Percentiles rank a stretch among this genome's conserved stretches.
These are phyloP conservation scores for Metarhizium humberi DNA, from an alignment of 2,329 filamentous ascomycete species.

Conservation along the genomic window DNA sequence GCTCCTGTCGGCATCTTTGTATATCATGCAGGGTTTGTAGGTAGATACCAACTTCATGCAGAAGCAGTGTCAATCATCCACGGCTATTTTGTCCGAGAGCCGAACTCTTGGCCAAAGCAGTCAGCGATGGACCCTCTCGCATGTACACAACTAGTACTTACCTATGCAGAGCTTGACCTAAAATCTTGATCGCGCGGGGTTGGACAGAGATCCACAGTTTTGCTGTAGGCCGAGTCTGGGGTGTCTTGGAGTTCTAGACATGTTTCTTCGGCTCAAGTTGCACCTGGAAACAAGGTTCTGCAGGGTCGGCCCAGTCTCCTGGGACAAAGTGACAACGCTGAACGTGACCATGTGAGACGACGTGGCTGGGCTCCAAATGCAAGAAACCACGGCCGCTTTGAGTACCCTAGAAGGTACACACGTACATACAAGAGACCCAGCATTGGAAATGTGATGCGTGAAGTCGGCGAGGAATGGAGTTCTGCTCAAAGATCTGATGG, in stretches of 20 bases:
- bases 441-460: not conserved
- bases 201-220: not conserved
- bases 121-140: not conserved
- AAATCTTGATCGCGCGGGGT: not conserved
- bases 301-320: constrained; percentile 9
- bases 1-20: too few relatives aligned
- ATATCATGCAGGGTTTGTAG: too few relatives aligned
- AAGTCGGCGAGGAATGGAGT: not conserved
- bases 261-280: constrained; percentile 3
- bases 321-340: constrained; percentile 1
- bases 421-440: not conserved
- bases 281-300: constrained; percentile 1
- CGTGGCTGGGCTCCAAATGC: not conserved
- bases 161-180: not conserved
- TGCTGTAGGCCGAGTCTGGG: not conserved
- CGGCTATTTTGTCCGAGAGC: not conserved
- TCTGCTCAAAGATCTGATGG: not conserved
- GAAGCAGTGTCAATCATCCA: too few relatives aligned
- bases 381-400: not conserved
- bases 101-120: not conserved
- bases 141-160: not conserved
- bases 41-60: too few relatives aligned
- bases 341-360: not conserved
- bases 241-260: not conserved
- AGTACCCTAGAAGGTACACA: not conserved